A percentile compares a stretch with the other conserved stretches of the same genome.
Evolutionary conservation across 306 rosid genomes (phyloP).

Genomic region (Sophora flavescens): DNA sequence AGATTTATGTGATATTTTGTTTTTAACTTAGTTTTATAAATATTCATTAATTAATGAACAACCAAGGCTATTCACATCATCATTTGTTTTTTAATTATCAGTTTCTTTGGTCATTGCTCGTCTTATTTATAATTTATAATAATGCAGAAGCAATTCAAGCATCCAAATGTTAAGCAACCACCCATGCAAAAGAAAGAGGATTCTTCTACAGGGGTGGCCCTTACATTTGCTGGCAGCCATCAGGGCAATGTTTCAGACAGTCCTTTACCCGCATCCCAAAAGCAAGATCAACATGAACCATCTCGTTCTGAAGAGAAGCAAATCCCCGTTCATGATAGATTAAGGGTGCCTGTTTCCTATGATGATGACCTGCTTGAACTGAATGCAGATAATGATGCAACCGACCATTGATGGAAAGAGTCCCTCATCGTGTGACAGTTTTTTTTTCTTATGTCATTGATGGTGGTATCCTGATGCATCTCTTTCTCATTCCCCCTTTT

Average conservation of each 20-base stretch:
- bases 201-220: slow-evolving; percentile 41
- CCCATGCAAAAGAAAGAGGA: slow-evolving; percentile 49
- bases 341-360: slow-evolving; percentile 72
- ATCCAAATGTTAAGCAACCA: slow-evolving; percentile 52
- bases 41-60: slow-evolving; percentile 17
- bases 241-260: slow-evolving; percentile 35
- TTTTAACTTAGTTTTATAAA: not conserved
- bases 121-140: slow-evolving; percentile 31
- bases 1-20: not conserved
- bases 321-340: slow-evolving; percentile 58
- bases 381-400: slow-evolving; percentile 42
- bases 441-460: not conserved
- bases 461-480: not conserved
- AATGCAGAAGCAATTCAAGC: slow-evolving; percentile 82
- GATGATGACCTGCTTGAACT: slow-evolving; percentile 67
- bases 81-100: slow-evolving; percentile 7
- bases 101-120: slow-evolving; percentile 17
- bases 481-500: not conserved
- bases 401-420: slow-evolving; percentile 17
- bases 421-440: not conserved
- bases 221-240: slow-evolving; percentile 15
- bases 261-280: slow-evolving; percentile 5
- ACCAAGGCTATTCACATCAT: slow-evolving; percentile 16
- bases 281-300: slow-evolving; percentile 52
- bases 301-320: slow-evolving; percentile 55